A percentile compares a stretch with the other conserved stretches of the same genome.
Conservation (phyloP, 345 rosid genomes). For the Bretschneidera sinensis region DNA sequence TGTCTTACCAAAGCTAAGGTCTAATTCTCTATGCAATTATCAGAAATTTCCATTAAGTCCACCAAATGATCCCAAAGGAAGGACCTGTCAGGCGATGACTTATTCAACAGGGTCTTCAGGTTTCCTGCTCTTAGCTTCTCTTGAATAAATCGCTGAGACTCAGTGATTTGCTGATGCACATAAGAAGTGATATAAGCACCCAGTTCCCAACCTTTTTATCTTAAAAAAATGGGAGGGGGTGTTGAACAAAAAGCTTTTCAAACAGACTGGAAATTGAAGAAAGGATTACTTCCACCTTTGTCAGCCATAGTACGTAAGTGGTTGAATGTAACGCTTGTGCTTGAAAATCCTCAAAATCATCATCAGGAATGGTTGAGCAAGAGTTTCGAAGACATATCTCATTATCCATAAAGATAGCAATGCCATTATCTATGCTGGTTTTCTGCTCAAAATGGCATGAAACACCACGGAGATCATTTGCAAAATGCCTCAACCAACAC, state of each 20-base stretch:
- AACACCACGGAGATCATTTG: constrained; percentile 6
- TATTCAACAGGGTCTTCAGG: constrained; percentile 28
- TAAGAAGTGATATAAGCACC: constrained; percentile 10
- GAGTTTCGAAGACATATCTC: constrained; percentile 52
- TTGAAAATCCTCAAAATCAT: constrained; percentile 55
- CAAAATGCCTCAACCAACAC: constrained; percentile 44
- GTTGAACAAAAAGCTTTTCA: not conserved
- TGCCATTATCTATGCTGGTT: constrained; percentile 18
- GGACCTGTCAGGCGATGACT: constrained; percentile 38
- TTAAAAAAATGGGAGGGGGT: not conserved
- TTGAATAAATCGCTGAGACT: constrained; percentile 30
- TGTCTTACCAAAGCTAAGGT: not conserved
- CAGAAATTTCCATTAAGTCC: not conserved
- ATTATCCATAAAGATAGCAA: constrained; percentile 39
- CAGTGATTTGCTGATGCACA: constrained; percentile 46
- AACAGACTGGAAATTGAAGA: not conserved
- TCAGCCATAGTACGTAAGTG: constrained; percentile 63
- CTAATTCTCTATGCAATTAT: constrained; percentile 1
- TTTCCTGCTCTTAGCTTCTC: constrained; percentile 40
- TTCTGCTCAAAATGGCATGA: constrained; percentile 18
- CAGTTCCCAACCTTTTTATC: not conserved
- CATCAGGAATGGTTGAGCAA: constrained; percentile 45
- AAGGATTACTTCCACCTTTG: constrained; percentile 42
- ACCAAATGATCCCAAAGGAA: constrained; percentile 34
- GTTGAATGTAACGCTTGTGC: constrained; percentile 61